phyloP scores from a whole-genome alignment of 805 yeast species.

The Candida ulmi region DNA sequence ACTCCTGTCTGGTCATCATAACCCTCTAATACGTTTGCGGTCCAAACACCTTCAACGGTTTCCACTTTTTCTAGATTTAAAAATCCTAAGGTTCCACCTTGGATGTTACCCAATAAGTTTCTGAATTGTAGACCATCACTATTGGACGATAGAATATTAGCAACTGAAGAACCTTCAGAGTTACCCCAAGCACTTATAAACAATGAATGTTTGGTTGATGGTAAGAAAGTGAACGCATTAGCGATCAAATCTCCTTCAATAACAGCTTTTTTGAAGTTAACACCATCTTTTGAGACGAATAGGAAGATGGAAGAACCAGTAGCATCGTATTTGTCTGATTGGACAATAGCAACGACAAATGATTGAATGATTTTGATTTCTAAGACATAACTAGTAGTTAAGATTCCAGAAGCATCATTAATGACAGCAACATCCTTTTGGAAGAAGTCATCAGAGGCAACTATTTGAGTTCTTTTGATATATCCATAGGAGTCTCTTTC shows the following conservation, averaged over 20 bases:
- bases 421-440: conserved; percentile 22
- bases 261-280: conserved; percentile 27
- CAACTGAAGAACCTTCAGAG: conserved; percentile 17
- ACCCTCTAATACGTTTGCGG: conserved; percentile 34
- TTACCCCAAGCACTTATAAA: conserved; percentile 29
- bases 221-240: conserved; percentile 23
- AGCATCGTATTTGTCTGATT: conserved; percentile 14
- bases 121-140: conserved; percentile 46
- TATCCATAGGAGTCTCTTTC: conserved; percentile 34
- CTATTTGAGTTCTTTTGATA: conserved; percentile 23
- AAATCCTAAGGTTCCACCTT: conserved; percentile 24
- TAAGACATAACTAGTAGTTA: conserved; percentile 25
- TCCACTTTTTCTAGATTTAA: conserved; percentile 35
- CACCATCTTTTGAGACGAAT: conserved; percentile 29
- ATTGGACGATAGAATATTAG: conserved; percentile 34
- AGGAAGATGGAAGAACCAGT: conserved; percentile 19
- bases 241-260: conserved; percentile 22
- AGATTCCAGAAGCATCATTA: conserved; percentile 25
- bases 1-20: conserved; percentile 8
- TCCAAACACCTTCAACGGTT: conserved; percentile 64
- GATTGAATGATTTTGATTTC: conserved; percentile 28
- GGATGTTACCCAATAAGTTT: conserved; percentile 35
- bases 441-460: conserved; percentile 42
- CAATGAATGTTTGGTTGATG: conserved; percentile 35
- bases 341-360: conserved; percentile 29